These are phyloP conservation scores for Knufia petricola DNA, from an alignment of 2,329 filamentous ascomycete species.

Conservation along the genomic window DNA sequence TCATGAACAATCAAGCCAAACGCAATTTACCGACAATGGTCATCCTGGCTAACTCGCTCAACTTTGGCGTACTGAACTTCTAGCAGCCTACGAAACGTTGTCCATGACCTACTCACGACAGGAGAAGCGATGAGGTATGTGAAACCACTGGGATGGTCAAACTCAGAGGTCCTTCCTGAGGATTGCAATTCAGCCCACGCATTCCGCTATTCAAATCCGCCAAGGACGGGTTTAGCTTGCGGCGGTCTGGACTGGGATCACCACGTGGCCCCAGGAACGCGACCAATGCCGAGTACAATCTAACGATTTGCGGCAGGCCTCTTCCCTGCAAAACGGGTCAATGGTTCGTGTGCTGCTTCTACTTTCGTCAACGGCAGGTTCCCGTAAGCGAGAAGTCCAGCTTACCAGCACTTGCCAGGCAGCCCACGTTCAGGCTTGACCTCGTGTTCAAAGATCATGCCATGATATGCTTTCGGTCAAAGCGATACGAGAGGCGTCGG, in stretches of 20 bases:
- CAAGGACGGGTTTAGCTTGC: background rate
- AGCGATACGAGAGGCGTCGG: background rate
- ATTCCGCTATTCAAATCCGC: background rate
- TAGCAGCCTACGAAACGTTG: no score
- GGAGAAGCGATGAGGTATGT: no score
- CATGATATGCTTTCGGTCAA: background rate
- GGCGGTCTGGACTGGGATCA: background rate
- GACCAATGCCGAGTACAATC: no score
- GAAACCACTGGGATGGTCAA: no score
- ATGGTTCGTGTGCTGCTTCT: background rate
- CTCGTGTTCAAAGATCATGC: conserved; percentile 1
- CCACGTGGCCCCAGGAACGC: background rate
- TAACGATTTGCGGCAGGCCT: background rate
- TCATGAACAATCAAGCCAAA: background rate
- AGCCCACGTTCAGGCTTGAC: background rate
- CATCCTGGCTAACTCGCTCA: no score
- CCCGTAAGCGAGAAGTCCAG: background rate
- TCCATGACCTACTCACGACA: no score
- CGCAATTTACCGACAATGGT: no score
- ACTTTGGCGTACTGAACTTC: no score
- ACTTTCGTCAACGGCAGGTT: background rate
- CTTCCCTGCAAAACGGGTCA: background rate
- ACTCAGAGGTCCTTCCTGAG: no score
- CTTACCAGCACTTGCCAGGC: background rate
- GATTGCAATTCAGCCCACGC: background rate